Evolutionary conservation across 306 rosid genomes (phyloP).

Genomic region (Spatholobus suberectus): DNA sequence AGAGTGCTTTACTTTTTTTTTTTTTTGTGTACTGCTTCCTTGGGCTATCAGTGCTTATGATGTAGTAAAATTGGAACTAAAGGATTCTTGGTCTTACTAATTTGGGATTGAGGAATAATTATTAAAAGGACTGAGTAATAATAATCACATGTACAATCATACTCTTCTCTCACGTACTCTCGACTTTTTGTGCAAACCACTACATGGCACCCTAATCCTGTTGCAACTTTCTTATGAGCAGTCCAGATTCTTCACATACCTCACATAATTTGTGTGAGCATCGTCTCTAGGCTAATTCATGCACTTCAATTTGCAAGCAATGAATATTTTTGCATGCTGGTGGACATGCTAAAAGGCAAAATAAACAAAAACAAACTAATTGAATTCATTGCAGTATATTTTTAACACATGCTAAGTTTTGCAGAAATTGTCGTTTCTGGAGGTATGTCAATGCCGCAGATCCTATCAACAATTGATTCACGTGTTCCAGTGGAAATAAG

Average conservation of each 20-base stretch:
- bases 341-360: conserved; percentile 12
- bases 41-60: not conserved
- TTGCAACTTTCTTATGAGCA: conserved; percentile 6
- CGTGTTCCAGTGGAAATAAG: conserved; percentile 58
- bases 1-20: too few species aligned
- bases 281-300: not conserved
- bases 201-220: not conserved
- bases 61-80: conserved; percentile 23
- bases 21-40: not conserved
- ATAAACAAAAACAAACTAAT: not conserved
- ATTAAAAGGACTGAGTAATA: not conserved
- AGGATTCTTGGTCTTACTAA: not conserved
- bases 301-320: conserved; percentile 18
- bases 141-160: not conserved
- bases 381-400: not conserved
- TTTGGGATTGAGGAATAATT: not conserved
- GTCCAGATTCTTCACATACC: not conserved
- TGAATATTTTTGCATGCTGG: not conserved
- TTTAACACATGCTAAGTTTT: conserved; percentile 34
- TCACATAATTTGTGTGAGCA: not conserved
- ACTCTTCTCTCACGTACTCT: not conserved
- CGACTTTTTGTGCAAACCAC: conserved; percentile 7
- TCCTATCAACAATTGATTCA: conserved; percentile 72
- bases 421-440: conserved; percentile 97
- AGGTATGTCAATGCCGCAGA: conserved; percentile 99